Evolutionary conservation across 306 rosid species (phyloP).

Genomic region (Luffa acutangula): DNA sequence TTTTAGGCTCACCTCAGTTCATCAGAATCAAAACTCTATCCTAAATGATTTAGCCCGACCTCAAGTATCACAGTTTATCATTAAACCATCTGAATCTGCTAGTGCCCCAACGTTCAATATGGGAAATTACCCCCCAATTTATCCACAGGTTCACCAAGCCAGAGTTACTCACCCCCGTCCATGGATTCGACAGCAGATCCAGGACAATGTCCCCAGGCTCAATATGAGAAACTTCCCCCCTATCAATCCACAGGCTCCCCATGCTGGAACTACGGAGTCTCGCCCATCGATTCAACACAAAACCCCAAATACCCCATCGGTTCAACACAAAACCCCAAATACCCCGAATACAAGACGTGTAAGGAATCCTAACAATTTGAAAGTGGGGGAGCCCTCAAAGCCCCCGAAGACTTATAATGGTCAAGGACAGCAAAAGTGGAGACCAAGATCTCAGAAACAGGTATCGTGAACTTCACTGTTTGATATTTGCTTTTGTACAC

Average conservation of each 20-base stretch:
- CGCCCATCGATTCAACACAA: background rate
- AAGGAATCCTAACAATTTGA: constrained; percentile 12
- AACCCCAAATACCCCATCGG: background rate
- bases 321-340: background rate
- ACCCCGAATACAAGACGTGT: background rate
- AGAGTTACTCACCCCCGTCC: background rate
- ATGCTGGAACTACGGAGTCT: background rate
- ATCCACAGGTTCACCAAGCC: constrained; percentile 13
- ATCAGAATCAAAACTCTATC: constrained; percentile 23
- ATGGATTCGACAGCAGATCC: background rate
- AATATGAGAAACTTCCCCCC: background rate
- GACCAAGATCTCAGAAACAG: constrained; percentile 21
- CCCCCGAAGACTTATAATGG: constrained; percentile 9
- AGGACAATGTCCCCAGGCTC: background rate
- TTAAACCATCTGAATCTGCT: background rate
- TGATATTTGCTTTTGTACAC: background rate
- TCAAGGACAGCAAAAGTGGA: constrained; percentile 44
- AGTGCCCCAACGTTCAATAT: constrained; percentile 11
- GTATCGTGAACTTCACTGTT: background rate
- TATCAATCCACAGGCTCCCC: background rate
- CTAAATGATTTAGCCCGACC: constrained; percentile 35
- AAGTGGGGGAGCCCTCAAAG: constrained; percentile 12
- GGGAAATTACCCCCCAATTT: constrained; percentile 19
- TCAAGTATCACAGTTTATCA: constrained; percentile 15
- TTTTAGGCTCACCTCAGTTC: constrained; percentile 18